A percentile compares a stretch with the other conserved stretches of the same genome.
Evolutionary conservation across 2,329 filamentous ascomycete genomes (phyloP).

Genomic region (Chaetomiaceae sp.): DNA sequence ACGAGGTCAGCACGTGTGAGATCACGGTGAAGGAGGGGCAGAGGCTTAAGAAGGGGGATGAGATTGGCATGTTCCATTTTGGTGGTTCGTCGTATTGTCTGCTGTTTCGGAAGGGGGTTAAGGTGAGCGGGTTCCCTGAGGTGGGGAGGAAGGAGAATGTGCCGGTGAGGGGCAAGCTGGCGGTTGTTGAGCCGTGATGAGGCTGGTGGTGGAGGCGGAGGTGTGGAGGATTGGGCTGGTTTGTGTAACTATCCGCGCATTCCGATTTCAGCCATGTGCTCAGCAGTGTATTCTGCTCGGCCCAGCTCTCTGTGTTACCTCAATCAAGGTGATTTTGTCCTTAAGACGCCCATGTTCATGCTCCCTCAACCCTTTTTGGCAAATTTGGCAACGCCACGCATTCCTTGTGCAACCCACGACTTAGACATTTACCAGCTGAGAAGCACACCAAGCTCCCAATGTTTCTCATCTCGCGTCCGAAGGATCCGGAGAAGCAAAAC

Average conservation of each 20-base stretch:
- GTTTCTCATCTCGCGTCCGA: not conserved
- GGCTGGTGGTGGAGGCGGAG: not conserved
- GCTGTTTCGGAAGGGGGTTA: constrained; percentile 57
- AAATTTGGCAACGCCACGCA: not conserved
- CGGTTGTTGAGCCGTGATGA: constrained; percentile 24
- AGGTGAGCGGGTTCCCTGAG: constrained; percentile 38
- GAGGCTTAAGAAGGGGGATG: constrained; percentile 62
- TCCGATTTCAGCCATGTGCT: too few relatives aligned
- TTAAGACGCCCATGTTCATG: too few relatives aligned
- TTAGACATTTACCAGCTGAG: too few relatives aligned
- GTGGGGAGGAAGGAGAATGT: constrained; percentile 30
- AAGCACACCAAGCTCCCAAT: too few relatives aligned
- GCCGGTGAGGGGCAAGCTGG: constrained; percentile 31
- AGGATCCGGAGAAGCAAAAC: not conserved
- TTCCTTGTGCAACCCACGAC: not conserved
- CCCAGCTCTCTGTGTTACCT: too few relatives aligned
- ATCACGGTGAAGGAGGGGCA: constrained; percentile 65
- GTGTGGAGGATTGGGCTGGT: too few relatives aligned
- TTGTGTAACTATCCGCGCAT: too few relatives aligned
- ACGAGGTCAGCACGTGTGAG: constrained; percentile 69
- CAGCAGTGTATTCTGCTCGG: not conserved
- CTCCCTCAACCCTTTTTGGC: not conserved
- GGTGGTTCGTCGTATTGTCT: constrained; percentile 69
- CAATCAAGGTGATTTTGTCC: too few relatives aligned
- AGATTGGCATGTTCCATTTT: constrained; percentile 76